Evolutionary conservation across 2,329 filamentous ascomycete species (phyloP).

Genomic region (Aspergillus aculeatus): DNA sequence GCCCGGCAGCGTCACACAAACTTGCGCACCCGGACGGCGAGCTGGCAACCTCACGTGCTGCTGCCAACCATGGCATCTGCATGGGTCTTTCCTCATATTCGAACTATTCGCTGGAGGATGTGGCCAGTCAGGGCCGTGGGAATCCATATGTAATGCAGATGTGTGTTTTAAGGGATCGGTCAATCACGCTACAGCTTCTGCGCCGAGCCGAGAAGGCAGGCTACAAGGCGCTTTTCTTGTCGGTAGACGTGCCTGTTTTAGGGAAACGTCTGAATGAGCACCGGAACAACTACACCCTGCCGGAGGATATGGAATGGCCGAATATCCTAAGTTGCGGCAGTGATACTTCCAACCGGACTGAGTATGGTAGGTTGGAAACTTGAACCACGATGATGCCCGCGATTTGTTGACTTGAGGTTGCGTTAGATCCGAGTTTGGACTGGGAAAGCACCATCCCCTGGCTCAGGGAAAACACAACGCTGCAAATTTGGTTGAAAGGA

Average conservation of each 20-base stretch:
- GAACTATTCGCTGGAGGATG: conserved; percentile 48
- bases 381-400: neutral
- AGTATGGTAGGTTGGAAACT: conserved; percentile 25
- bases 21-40: conserved; percentile 54
- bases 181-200: conserved; percentile 43
- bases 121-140: conserved; percentile 40
- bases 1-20: conserved; percentile 54
- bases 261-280: conserved; percentile 55
- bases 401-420: neutral
- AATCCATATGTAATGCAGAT: conserved; percentile 57
- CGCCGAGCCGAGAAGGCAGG: conserved; percentile 48
- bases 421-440: conserved; percentile 40
- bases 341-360: conserved; percentile 25
- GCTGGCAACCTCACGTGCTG: conserved; percentile 49
- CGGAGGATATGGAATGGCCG: conserved; percentile 44
- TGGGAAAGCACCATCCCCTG: conserved; percentile 54
- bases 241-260: conserved; percentile 55
- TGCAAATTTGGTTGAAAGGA: conserved; percentile 43
- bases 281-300: conserved; percentile 53
- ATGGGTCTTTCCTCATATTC: conserved; percentile 51
- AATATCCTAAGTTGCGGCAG: conserved; percentile 40
- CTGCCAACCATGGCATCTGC: conserved; percentile 38
- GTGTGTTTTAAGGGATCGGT: conserved; percentile 52
- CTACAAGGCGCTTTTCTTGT: conserved; percentile 56
- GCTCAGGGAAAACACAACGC: conserved; percentile 48